Evolutionary conservation across 2,329 filamentous ascomycete genomes (phyloP), one percentile per base, ranked within the genome.

Genomic region (Clonostachys solani): DNA sequence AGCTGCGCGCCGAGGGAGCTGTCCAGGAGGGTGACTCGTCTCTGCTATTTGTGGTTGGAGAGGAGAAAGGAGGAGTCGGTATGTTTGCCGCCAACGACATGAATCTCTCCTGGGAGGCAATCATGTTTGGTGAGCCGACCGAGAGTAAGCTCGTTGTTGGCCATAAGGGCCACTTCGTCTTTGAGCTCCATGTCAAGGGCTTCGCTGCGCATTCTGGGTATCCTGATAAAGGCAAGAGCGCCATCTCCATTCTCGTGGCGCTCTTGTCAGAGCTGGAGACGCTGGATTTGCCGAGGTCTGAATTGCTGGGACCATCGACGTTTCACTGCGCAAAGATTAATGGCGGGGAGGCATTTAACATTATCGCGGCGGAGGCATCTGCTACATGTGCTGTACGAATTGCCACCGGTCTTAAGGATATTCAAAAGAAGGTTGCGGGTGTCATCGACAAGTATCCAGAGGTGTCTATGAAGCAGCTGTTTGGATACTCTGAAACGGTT

Each of bases 201-300:
- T 84, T 83, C 40, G 50, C 50, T 10, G 49, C 47, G 50, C 91
- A 96, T 67, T 90, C 84, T 2, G 91, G 90, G 7, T 96, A 96
- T 60, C 91, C 91, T 0, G 89, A 86, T 33, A 54, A 60, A 4
- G 60, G 61, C 9, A 62, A 56, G 46, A 68, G 59, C 46, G 67
- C 64, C 9, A 64, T 58, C 5, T 55, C 59, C 6, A 51, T 57
- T 4, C 60, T 68, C 40, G 54, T 63, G 16, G 56, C 60, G 6
- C 56, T 64, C 2, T 50, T 69, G 6, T 56, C 57, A 29, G 61
- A 65, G 9, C 59, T 69, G 3, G 53, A 54, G 6, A 55, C 61
- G 1, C 54, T 57, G 2, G 48, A 53, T 3, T 65, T 60, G 52
- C 67, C 67, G 0, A 50, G 54, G 0, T 69, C 65, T 1, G 60